Evolutionary conservation across 2,329 filamentous ascomycete species (phyloP).

Genomic region (Ustulina deusta): DNA sequence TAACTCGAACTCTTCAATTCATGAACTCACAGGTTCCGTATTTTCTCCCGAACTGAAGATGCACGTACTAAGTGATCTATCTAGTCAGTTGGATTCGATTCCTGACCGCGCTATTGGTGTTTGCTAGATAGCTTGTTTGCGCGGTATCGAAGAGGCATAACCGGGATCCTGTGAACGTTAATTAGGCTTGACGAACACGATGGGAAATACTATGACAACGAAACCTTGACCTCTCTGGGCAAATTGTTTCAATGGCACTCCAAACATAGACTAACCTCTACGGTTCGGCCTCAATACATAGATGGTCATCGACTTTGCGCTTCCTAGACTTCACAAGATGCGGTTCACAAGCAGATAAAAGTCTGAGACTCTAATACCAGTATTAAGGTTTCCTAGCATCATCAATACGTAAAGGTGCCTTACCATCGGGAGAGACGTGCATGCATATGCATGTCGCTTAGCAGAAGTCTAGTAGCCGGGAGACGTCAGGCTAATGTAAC

Average conservation of each 20-base stretch:
- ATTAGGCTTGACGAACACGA: background rate
- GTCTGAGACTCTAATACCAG: background rate
- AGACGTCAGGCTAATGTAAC: slow-evolving; percentile 21
- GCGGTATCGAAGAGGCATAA: background rate
- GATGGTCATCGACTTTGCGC: too few relatives aligned
- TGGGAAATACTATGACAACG: background rate
- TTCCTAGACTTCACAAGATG: background rate
- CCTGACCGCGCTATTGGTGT: too few relatives aligned
- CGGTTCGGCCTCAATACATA: too few relatives aligned
- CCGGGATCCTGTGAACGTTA: background rate
- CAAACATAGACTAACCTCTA: too few relatives aligned
- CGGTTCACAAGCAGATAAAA: background rate
- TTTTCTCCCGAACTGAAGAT: background rate
- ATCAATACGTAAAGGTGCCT: background rate
- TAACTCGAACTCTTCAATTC: background rate
- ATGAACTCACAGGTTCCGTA: too few relatives aligned
- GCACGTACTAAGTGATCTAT: too few relatives aligned
- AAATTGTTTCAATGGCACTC: too few relatives aligned
- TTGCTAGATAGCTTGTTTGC: too few relatives aligned
- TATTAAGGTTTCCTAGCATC: background rate
- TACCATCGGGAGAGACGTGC: background rate
- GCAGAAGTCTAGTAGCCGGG: background rate
- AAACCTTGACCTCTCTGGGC: background rate
- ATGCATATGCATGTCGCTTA: background rate
- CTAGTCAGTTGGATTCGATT: too few relatives aligned